Evolutionary conservation across 2,329 filamentous ascomycete species (phyloP).

Genomic region (Helminthosporium solani): DNA sequence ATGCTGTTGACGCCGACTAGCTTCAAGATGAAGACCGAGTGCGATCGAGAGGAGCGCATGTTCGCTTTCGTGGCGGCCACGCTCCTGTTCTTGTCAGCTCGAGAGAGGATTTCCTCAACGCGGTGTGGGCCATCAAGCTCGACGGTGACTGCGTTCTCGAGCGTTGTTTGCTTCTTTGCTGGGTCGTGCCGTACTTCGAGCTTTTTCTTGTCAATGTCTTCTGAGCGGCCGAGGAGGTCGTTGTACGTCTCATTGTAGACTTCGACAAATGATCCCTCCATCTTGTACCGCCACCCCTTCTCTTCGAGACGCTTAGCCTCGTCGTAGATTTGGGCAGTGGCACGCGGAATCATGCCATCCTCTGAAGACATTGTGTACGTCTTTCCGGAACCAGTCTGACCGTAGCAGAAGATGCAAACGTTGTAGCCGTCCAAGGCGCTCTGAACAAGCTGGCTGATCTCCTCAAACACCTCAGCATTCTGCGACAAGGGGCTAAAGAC

Average conservation of each 20-base stretch:
- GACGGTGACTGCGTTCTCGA: constrained; percentile 77
- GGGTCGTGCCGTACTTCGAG: constrained; percentile 89
- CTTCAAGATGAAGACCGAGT: constrained; percentile 91
- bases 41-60: constrained; percentile 87
- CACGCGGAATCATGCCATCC: constrained; percentile 93
- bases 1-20: constrained; percentile 66
- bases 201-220: constrained; percentile 75
- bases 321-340: constrained; percentile 90
- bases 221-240: constrained; percentile 75
- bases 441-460: constrained; percentile 95
- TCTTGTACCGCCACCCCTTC: constrained; percentile 91
- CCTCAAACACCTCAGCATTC: constrained; percentile 88
- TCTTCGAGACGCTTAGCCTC: constrained; percentile 80
- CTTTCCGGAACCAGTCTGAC: constrained; percentile 95
- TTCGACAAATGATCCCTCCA: constrained; percentile 94
- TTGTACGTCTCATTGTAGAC: constrained; percentile 98
- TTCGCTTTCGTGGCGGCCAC: constrained; percentile 98
- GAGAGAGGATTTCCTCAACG: constrained; percentile 75
- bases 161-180: constrained; percentile 74
- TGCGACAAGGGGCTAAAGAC: constrained; percentile 78
- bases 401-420: constrained; percentile 98
- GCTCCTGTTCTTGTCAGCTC: constrained; percentile 81
- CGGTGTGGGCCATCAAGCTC: constrained; percentile 74
- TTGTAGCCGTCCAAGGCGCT: constrained; percentile 97
- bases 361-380: constrained; percentile 95